Percentiles rank a stretch among this genome's conserved stretches.
Evolutionary conservation across 257 asterid species (phyloP).

Genomic region (Anisodus acutangulus): DNA sequence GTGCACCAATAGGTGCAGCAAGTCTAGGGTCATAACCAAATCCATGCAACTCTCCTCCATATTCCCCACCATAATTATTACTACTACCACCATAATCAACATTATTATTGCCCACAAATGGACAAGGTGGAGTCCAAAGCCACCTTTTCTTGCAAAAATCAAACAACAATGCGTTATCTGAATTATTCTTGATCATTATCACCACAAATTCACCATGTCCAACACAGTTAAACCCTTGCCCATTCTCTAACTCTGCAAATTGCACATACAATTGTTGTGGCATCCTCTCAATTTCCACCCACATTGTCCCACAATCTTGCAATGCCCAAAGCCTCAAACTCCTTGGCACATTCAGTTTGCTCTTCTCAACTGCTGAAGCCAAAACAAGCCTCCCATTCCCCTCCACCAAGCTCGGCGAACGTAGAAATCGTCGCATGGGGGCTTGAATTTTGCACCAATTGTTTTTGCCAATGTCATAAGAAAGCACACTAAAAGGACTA

Average conservation of each 20-base stretch:
- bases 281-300: conserved; percentile 96
- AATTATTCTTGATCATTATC: conserved; percentile 52
- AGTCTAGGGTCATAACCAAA: conserved; percentile 74
- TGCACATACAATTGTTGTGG: conserved; percentile 83
- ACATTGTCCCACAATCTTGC: conserved; percentile 63
- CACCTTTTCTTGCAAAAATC: conserved; percentile 67
- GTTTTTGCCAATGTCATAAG: conserved; percentile 52
- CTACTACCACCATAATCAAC: neutral
- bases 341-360: conserved; percentile 87
- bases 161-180: conserved; percentile 63
- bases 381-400: conserved; percentile 58
- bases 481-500: conserved; percentile 82
- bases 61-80: conserved; percentile 30
- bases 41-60: conserved; percentile 62
- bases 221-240: conserved; percentile 69
- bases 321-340: conserved; percentile 81
- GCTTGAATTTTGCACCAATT: conserved; percentile 89
- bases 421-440: conserved; percentile 86
- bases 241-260: conserved; percentile 72
- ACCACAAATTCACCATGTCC: conserved; percentile 74
- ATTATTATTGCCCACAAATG: conserved; percentile 33
- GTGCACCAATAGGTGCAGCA: conserved; percentile 71
- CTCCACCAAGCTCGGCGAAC: conserved; percentile 80
- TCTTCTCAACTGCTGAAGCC: conserved; percentile 90
- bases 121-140: conserved; percentile 88